Evolutionary conservation across 257 asterid genomes (phyloP).

Genomic region (Galeopsis tetrahit): DNA sequence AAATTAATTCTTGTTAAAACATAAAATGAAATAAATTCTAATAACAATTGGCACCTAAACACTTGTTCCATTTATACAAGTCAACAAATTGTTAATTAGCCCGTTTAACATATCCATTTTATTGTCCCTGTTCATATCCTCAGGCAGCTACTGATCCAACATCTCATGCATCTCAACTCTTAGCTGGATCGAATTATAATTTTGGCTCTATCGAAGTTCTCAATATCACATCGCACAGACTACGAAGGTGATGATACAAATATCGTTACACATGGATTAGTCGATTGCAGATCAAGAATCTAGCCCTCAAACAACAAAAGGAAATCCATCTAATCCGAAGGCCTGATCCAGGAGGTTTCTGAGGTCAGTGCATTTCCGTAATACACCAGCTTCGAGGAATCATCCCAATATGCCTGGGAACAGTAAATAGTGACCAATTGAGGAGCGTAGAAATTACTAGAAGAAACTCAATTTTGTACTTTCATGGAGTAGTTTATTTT

Average conservation of each 20-base stretch:
- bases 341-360: constrained; percentile 82
- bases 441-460: background rate
- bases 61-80: background rate
- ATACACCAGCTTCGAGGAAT: constrained; percentile 71
- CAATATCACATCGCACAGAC: background rate
- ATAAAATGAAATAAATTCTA: background rate
- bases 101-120: background rate
- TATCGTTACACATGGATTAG: background rate
- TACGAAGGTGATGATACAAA: background rate
- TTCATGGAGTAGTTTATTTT: background rate
- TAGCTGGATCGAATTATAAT: background rate
- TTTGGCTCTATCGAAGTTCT: background rate
- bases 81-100: background rate
- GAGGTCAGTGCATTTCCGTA: constrained; percentile 76
- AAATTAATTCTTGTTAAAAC: background rate
- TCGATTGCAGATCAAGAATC: background rate
- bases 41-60: too few species aligned
- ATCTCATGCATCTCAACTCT: background rate
- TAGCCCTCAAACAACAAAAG: background rate
- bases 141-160: too few species aligned
- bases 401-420: constrained; percentile 83
- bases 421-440: background rate
- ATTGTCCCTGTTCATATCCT: background rate
- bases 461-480: background rate
- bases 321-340: constrained; percentile 36